These are phyloP conservation scores for Astragalus membranaceus DNA, from an alignment of 306 rosid species.

Conservation along the genomic window DNA sequence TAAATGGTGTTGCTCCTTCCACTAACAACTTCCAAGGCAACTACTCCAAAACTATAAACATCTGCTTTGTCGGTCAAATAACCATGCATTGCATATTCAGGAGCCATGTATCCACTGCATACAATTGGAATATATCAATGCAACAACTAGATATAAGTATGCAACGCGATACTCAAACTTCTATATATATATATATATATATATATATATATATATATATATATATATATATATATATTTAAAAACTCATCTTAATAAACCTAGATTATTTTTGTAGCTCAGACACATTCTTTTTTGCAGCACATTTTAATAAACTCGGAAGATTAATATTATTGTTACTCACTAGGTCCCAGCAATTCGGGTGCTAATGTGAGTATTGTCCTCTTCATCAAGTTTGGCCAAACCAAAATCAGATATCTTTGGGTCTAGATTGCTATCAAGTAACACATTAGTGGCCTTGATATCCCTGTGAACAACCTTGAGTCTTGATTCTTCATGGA, in stretches of 20 bases:
- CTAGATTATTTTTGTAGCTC: neutral
- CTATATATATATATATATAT: no score
- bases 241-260: neutral
- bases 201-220: no score
- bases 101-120: constrained; percentile 44
- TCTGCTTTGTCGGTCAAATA: constrained; percentile 58
- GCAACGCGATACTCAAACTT: constrained; percentile 1
- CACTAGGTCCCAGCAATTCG: constrained; percentile 41
- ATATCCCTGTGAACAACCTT: constrained; percentile 62
- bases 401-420: constrained; percentile 57
- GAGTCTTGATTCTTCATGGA: constrained; percentile 64
- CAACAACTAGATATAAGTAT: neutral
- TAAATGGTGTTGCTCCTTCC: constrained; percentile 38
- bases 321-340: neutral
- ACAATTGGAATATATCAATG: neutral
- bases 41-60: constrained; percentile 60
- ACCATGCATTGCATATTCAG: constrained; percentile 59
- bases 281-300: neutral
- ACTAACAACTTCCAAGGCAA: constrained; percentile 47
- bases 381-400: constrained; percentile 53
- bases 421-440: constrained; percentile 25
- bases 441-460: constrained; percentile 43
- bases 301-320: neutral
- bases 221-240: no score
- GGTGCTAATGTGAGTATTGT: constrained; percentile 40